Conservation (phyloP, 306 rosid genomes). For the Rosa chinensis region DNA sequence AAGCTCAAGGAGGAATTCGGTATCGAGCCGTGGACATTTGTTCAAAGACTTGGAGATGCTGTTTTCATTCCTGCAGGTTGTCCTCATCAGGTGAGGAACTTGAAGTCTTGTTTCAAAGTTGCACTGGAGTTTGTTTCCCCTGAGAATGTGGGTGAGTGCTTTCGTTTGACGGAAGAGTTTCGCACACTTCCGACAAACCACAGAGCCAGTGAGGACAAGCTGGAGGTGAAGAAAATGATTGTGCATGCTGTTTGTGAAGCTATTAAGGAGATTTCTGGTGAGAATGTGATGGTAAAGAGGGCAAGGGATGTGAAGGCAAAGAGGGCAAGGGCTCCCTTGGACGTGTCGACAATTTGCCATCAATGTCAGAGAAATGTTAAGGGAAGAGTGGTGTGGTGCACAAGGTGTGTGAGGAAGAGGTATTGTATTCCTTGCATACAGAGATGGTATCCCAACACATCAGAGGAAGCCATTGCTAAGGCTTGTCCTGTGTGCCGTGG, state of each 20-base stretch:
- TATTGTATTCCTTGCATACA: slow-evolving; percentile 50
- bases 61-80: slow-evolving; percentile 59
- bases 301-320: no score
- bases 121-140: slow-evolving; percentile 85
- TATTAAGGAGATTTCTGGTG: slow-evolving; percentile 1
- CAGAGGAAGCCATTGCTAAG: slow-evolving; percentile 51
- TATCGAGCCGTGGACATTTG: slow-evolving; percentile 53
- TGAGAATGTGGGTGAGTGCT: slow-evolving; percentile 71
- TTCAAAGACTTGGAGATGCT: slow-evolving; percentile 53
- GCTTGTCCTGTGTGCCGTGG: slow-evolving; percentile 71
- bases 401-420: slow-evolving; percentile 38
- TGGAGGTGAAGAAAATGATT: slow-evolving; percentile 82
- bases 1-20: slow-evolving; percentile 75
- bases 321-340: background rate
- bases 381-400: slow-evolving; percentile 64
- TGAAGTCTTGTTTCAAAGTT: slow-evolving; percentile 80
- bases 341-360: slow-evolving; percentile 64
- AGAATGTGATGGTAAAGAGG: background rate
- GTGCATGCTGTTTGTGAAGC: slow-evolving; percentile 39
- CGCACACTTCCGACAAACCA: slow-evolving; percentile 73
- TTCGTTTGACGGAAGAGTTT: slow-evolving; percentile 71
- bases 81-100: slow-evolving; percentile 53
- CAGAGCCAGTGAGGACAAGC: slow-evolving; percentile 62
- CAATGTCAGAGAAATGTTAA: slow-evolving; percentile 84
- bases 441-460: slow-evolving; percentile 62